Percentiles rank a stretch among this genome's conserved stretches.
Evolutionary conservation across 768 basidiomycete genomes (phyloP).

Genomic region (Podaxis pistillaris): DNA sequence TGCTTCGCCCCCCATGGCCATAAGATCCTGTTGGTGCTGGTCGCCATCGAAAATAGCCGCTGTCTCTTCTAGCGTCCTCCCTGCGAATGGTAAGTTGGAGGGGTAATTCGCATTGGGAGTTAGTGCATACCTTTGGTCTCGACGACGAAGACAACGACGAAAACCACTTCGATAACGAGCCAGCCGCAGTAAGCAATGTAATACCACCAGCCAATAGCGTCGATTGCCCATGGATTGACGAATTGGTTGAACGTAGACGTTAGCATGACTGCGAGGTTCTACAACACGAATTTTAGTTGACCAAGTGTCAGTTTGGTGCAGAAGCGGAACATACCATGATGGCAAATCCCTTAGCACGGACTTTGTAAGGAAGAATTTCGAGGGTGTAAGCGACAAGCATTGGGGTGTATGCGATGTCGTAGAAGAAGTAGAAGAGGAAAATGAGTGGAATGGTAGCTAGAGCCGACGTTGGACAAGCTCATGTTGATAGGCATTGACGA

Average conservation of each 20-base stretch:
- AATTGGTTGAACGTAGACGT: conserved; percentile 79
- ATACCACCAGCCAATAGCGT: conserved; percentile 55
- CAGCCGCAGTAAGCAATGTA: conserved; percentile 66
- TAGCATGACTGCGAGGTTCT: conserved; percentile 64
- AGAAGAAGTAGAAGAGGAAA: conserved; percentile 54
- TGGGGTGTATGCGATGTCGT: conserved; percentile 76
- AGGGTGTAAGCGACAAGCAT: conserved; percentile 61
- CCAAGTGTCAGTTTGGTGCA: neutral
- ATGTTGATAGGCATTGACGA: neutral
- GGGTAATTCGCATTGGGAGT: neutral
- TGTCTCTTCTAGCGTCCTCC: conserved; percentile 72
- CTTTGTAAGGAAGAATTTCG: conserved; percentile 78
- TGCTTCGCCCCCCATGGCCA: conserved; percentile 46
- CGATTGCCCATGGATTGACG: conserved; percentile 74
- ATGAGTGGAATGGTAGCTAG: conserved; percentile 65
- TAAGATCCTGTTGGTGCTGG: conserved; percentile 40
- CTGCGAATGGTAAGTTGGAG: conserved; percentile 24
- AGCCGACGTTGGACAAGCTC: neutral
- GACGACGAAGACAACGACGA: conserved; percentile 52
- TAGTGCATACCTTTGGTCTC: conserved; percentile 55
- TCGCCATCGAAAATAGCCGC: conserved; percentile 71
- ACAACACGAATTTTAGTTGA: neutral
- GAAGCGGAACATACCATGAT: conserved; percentile 50
- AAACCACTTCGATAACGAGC: conserved; percentile 59
- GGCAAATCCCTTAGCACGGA: conserved; percentile 80